Evolutionary conservation across 1,284 basidiomycete genomes (phyloP).

Genomic region (Boletellus deceptivus): DNA sequence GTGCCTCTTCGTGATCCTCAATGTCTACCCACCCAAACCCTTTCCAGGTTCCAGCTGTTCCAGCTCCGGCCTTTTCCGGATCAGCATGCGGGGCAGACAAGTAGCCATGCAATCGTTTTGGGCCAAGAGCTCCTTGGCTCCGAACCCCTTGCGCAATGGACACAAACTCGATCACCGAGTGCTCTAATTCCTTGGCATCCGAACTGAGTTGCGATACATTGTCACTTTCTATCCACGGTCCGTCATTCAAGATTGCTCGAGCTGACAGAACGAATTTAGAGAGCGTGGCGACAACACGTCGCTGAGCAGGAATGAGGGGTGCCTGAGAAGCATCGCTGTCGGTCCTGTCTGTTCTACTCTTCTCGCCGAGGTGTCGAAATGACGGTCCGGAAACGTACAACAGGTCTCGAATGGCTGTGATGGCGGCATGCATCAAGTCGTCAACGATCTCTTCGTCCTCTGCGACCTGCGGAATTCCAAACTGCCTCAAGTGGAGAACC

Average conservation of each 20-base stretch:
- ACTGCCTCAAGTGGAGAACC: slow-evolving; percentile 27
- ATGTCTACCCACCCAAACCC: slow-evolving; percentile 34
- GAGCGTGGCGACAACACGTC: slow-evolving; percentile 35
- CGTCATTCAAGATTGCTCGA: slow-evolving; percentile 32
- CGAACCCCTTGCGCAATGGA: slow-evolving; percentile 29
- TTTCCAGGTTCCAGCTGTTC: slow-evolving; percentile 32
- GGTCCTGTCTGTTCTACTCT: slow-evolving; percentile 13
- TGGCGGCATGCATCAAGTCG: slow-evolving; percentile 20
- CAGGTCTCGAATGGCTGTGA: slow-evolving; percentile 34
- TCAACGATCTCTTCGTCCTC: slow-evolving; percentile 32
- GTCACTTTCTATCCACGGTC: slow-evolving; percentile 25
- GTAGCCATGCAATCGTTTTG: slow-evolving; percentile 28
- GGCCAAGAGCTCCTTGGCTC: slow-evolving; percentile 19
- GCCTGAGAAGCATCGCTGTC: slow-evolving; percentile 33
- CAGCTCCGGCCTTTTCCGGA: slow-evolving; percentile 26
- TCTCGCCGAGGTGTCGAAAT: slow-evolving; percentile 21
- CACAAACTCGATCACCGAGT: slow-evolving; percentile 30
- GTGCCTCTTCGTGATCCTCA: slow-evolving; percentile 34
- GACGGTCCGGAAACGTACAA: slow-evolving; percentile 36
- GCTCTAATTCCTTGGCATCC: slow-evolving; percentile 32
- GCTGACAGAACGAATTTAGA: slow-evolving; percentile 37
- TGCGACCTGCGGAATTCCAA: slow-evolving; percentile 24
- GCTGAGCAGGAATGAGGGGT: slow-evolving; percentile 35
- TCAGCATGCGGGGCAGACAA: slow-evolving; percentile 20
- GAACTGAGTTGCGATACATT: slow-evolving; percentile 25